A percentile compares a stretch with the other conserved stretches of the same genome.
These are phyloP conservation scores for Eucalyptus erythrocorys DNA, from an alignment of 345 rosid species.

Conservation along the genomic window DNA sequence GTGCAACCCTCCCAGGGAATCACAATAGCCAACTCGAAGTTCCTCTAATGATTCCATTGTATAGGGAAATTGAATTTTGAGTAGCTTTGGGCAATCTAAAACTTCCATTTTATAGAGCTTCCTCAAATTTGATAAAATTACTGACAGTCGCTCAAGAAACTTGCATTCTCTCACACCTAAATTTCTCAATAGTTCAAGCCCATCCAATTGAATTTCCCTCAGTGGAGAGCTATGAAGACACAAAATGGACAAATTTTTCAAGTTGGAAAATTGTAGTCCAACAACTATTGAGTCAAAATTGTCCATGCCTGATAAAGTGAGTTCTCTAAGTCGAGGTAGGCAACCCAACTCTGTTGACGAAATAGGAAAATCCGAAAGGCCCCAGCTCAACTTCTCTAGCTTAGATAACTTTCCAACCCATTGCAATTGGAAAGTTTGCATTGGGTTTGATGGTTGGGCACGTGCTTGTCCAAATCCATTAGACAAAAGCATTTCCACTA, in stretches of 20 bases:
- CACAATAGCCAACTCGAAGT: not conserved
- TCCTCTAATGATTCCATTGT: not conserved
- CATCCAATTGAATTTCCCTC: not conserved
- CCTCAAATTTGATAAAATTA: not conserved
- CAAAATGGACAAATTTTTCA: not conserved
- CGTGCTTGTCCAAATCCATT: fast-evolving
- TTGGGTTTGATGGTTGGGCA: not conserved
- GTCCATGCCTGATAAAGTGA: not conserved
- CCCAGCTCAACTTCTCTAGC: not conserved
- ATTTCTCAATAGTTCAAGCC: not conserved
- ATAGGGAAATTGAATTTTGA: not conserved
- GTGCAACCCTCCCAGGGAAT: fast-evolving
- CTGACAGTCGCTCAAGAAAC: not conserved
- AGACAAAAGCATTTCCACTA: not conserved
- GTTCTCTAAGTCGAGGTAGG: not conserved
- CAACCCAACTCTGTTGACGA: not conserved
- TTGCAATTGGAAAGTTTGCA: not conserved
- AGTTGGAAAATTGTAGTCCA: not conserved
- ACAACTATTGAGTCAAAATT: fast-evolving
- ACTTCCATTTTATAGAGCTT: not conserved
- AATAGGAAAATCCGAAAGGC: fast-evolving
- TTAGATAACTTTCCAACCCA: not conserved
- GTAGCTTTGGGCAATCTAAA: not conserved
- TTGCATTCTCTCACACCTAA: fast-evolving
- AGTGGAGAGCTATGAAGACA: not conserved